Percentiles rank a stretch among this genome's conserved stretches.
phyloP scores from a whole-genome alignment of 2,329 filamentous ascomycete species.

The Calonectria pauciramosa region DNA sequence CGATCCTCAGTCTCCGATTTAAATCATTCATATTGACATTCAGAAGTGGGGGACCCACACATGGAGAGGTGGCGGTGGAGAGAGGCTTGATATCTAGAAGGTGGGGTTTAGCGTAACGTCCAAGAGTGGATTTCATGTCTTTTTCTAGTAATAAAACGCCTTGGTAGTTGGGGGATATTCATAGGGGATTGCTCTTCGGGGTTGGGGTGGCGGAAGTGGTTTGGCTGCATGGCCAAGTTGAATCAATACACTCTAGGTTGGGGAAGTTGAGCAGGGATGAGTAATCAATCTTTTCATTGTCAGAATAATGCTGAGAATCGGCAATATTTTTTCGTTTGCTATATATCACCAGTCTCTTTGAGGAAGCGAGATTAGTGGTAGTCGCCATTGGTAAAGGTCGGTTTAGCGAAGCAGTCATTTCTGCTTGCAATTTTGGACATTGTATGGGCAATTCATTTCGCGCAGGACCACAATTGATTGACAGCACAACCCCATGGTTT shows the following conservation, averaged over 20 bases:
- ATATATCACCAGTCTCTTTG: not conserved
- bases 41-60: conserved; percentile 6
- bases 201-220: not conserved
- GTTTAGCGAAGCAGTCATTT: not conserved
- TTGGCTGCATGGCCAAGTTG: no score
- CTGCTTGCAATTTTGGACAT: not conserved
- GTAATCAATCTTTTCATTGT: not conserved
- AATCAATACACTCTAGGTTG: not conserved
- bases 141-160: not conserved
- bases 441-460: not conserved
- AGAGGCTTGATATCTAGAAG: conserved; percentile 8
- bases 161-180: not conserved
- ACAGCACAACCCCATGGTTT: not conserved
- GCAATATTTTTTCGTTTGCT: not conserved
- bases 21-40: not conserved
- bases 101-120: conserved; percentile 3
- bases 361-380: not conserved
- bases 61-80: conserved; percentile 1
- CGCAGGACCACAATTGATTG: not conserved
- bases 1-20: not conserved
- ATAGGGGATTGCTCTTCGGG: no score
- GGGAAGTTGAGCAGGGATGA: not conserved
- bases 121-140: not conserved
- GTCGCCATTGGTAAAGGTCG: not conserved
- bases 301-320: not conserved